Evolutionary conservation across 2,329 filamentous ascomycete genomes (phyloP), one percentile per base, ranked within the genome.

Genomic region (Tolypocladium capitatum): DNA sequence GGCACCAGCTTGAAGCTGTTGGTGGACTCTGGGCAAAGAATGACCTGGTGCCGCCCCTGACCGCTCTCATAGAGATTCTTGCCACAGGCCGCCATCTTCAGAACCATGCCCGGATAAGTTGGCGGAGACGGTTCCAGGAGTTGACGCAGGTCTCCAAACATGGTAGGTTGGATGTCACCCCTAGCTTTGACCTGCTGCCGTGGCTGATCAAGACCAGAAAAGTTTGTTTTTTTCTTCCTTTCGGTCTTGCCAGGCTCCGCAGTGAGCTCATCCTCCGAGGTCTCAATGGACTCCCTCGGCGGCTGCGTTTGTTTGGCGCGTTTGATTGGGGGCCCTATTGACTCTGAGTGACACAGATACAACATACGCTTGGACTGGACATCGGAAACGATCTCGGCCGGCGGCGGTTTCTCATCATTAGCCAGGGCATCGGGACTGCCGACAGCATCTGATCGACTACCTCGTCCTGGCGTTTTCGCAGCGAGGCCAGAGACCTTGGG

Each of bases 201-300:
- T 11, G 30, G 31, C 7, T 48, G 33, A 11, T 10, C 33, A 24
- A 20, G 9, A 56, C 30, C 45, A 18, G 53, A 49, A 27, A 54
- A 55, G 34, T 53, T 55, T 40, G 47, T 53, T 18, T 11, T 2
- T 21, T 46, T 53, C 30, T 54, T 54, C 13, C 30, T 41, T 18
- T 16, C 30, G 10, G n/a, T 16, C 16, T 43, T 28, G 27, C 41
- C 34, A 45, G 46, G 24, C 36, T 48, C 30, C 3, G 24, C 46
- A 28, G 46, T 52, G 13, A 66, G 53, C 49, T 66, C 62, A 45
- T 66, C 63, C 28, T 62, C 62, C 2, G 57, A 62, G 0, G 43
- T 49, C 2, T 58, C 51, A 18, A 54, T 51, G 2, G 50, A 42
- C 24, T 58, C 52, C 11, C 33, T 36, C 14, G n/a, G 5, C 6